Base-by-base conservation (phyloP, 805 yeast species). In the Yarrowia sp. region DNA sequence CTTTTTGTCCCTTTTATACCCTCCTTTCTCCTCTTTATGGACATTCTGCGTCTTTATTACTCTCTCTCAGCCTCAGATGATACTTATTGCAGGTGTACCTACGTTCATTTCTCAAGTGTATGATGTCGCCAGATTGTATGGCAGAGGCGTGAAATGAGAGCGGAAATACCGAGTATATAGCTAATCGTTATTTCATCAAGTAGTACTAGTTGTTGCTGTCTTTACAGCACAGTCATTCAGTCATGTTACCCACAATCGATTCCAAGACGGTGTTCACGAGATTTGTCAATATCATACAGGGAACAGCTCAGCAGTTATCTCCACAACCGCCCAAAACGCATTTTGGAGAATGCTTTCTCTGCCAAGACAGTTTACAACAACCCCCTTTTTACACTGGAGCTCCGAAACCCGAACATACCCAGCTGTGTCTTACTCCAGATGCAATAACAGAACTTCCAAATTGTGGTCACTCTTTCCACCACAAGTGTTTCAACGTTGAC, bases 391-490 rank as follows among this genome's bases (percentile, higher is more conserved):
- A 56, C 48, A 14, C 35, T 1, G 43, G 16, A 14, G 19, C 35
- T 26, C 8, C 40, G 3, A 56, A 22, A 3, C n/a, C 3, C 1
- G 14, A 8, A 1, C n/a, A 11, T 7, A 11, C 11, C 2, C 16
- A 19, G 7, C 3, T 4, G 5, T 55, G 35, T 19, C 32, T 36
- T 3, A 53, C 59, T 16, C 59, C 59, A 3, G 38, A 22, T 1
- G 26, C 63, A 2, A 10, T 56, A 10, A 42, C 48, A 3, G 15
- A 56, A 38, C 46, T 56, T 22, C 63, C 63, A 4, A 26, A 32
- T 11, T 56, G 63, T n/a, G 63, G 63, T 1, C 63, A 56, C 14
- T 26, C 1, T 7, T 56, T 56, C 12, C 63, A 56, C 19, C 40
- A 56, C 19, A 15, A 42, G 40, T 56, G 63, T n/a, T 56, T 56